These are phyloP conservation scores for Jatropha multifida DNA, from an alignment of 441 rosid species.

Conservation along the genomic window DNA sequence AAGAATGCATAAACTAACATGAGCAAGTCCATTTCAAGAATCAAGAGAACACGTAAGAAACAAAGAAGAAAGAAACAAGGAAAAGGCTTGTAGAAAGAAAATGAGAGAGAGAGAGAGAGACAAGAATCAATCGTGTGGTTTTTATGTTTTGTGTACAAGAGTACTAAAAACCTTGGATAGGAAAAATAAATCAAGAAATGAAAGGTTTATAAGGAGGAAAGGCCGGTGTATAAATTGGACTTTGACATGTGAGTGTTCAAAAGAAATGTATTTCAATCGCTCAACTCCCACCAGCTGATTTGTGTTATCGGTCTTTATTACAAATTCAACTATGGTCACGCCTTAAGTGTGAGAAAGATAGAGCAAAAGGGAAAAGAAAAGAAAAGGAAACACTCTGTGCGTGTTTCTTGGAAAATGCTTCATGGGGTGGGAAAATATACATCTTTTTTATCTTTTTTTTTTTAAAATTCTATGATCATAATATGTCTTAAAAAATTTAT, in stretches of 20 bases:
- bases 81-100: neutral
- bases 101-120: neutral
- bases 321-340: conserved; percentile 19
- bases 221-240: conserved; percentile 9
- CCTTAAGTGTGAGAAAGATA: neutral
- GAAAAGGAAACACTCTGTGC: no score
- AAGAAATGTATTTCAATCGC: conserved; percentile 21
- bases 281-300: conserved; percentile 39
- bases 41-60: neutral
- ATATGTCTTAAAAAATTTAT: no score
- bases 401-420: no score
- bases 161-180: neutral
- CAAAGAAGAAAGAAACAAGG: conserved; percentile 1
- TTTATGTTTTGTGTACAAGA: neutral
- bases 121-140: neutral
- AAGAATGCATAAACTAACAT: conserved; percentile 37
- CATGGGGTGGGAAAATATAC: no score
- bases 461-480: no score
- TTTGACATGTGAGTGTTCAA: conserved; percentile 32
- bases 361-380: neutral
- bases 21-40: conserved; percentile 42
- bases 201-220: conserved; percentile 25
- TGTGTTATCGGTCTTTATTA: conserved; percentile 28
- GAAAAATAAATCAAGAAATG: conserved; percentile 21
- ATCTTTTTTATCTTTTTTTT: no score